phyloP scores from a whole-genome alignment of 495 filamentous ascomycete genomes.

The Pyronema domesticum region DNA sequence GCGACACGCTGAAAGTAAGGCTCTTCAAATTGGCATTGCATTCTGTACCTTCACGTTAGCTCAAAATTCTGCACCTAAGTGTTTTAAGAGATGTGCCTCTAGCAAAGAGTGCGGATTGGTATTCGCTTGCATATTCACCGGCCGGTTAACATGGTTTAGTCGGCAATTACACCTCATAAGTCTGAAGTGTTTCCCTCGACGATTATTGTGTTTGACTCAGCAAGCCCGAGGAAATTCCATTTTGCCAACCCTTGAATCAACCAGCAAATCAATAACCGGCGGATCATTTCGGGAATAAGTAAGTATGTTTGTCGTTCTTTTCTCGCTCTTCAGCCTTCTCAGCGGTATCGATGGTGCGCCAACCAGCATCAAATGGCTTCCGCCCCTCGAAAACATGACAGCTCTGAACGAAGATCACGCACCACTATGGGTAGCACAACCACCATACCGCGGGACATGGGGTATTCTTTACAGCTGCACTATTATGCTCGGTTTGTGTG shows the following conservation, averaged over 20 bases:
- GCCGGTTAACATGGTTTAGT: too few species aligned
- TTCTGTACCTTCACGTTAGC: background rate
- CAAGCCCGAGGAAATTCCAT: too few species aligned
- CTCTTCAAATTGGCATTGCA: background rate
- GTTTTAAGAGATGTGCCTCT: background rate
- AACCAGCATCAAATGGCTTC: background rate
- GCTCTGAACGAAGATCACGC: background rate
- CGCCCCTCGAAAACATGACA: background rate
- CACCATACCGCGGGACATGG: slow-evolving; percentile 3
- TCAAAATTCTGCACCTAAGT: background rate
- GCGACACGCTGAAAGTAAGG: background rate
- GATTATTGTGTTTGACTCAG: too few species aligned
- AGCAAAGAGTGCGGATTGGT: too few species aligned
- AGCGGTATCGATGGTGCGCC: background rate
- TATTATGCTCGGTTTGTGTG: background rate
- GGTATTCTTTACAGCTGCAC: slow-evolving; percentile 5
- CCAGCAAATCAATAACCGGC: background rate
- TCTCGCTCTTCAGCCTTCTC: background rate
- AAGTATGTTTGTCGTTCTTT: background rate
- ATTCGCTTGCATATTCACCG: too few species aligned
- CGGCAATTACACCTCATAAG: too few species aligned
- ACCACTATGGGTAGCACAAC: background rate
- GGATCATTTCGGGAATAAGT: background rate
- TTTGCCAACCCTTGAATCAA: too few species aligned
- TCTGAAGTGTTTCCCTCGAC: too few species aligned